Conservation (phyloP, 2,329 filamentous ascomycete species). For the Apiospora rasikravindrae region DNA sequence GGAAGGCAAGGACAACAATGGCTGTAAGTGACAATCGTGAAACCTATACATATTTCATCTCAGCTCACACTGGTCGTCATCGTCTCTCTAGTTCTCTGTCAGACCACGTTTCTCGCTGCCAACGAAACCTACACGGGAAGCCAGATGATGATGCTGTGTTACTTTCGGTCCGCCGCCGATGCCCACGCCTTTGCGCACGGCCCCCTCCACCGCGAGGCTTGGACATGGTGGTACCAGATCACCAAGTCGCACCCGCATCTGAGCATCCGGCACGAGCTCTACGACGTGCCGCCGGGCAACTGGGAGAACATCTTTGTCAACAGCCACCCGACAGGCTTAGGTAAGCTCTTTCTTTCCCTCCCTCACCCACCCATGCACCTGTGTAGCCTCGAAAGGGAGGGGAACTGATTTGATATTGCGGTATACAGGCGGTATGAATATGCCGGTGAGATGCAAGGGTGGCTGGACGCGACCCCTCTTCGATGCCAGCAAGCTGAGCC, state of each 20-base stretch:
- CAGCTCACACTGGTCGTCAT: not conserved
- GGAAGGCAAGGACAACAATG: not conserved
- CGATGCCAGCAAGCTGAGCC: not conserved
- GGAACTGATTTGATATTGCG: not conserved
- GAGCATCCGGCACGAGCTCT: not conserved
- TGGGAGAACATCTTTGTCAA: slow-evolving; percentile 1
- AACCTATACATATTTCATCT: not conserved
- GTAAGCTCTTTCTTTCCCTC: not conserved
- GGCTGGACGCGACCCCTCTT: not conserved
- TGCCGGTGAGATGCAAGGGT: not conserved
- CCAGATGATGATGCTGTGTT: not conserved
- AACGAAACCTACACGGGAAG: not conserved
- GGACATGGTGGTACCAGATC: not conserved
- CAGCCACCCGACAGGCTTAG: not conserved
- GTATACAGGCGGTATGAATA: not conserved
- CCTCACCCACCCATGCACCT: not conserved
- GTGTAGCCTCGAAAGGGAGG: no score
- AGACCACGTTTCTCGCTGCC: not conserved
- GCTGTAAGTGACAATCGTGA: not conserved
- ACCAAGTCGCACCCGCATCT: not conserved
- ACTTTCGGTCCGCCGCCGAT: not conserved
- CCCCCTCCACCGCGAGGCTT: not conserved
- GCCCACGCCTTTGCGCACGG: not conserved
- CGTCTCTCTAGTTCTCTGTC: not conserved
- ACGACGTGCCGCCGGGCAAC: not conserved